phyloP scores from a whole-genome alignment of 345 rosid genomes.

The Populus euphratica region DNA sequence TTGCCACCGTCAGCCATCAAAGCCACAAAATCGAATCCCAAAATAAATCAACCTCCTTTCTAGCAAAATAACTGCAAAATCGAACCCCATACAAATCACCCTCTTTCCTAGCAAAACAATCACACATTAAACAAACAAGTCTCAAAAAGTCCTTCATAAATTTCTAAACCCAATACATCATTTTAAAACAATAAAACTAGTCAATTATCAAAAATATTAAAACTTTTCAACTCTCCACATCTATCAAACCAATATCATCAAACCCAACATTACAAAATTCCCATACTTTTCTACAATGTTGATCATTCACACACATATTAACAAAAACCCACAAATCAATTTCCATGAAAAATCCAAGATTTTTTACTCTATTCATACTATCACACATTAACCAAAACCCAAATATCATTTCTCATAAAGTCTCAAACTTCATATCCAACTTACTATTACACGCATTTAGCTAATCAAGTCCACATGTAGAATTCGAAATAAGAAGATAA shows the following conservation, averaged over 20 bases:
- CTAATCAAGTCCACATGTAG: neutral
- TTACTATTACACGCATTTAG: neutral
- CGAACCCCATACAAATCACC: too few species aligned
- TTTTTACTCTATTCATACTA: neutral
- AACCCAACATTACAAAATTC: neutral
- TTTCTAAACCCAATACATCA: neutral
- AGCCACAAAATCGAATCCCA: neutral
- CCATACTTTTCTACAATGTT: neutral
- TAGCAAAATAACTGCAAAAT: neutral
- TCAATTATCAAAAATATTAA: neutral
- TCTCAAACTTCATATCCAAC: neutral
- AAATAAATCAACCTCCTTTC: neutral
- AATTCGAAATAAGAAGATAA: neutral
- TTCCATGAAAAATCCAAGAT: neutral
- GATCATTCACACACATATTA: neutral
- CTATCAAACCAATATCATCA: neutral
- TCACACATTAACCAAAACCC: neutral
- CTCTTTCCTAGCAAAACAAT: neutral
- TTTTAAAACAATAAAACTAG: neutral
- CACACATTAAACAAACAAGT: neutral
- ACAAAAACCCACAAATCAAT: neutral
- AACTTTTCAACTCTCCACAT: neutral
- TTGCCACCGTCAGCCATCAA: constrained; percentile 1
- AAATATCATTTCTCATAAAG: neutral
- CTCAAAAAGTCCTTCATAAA: neutral